Percentiles rank a stretch among this genome's conserved stretches.
Evolutionary conservation across 169 alveolate genomes (phyloP).

Genomic region (Perkinsus olseni): DNA sequence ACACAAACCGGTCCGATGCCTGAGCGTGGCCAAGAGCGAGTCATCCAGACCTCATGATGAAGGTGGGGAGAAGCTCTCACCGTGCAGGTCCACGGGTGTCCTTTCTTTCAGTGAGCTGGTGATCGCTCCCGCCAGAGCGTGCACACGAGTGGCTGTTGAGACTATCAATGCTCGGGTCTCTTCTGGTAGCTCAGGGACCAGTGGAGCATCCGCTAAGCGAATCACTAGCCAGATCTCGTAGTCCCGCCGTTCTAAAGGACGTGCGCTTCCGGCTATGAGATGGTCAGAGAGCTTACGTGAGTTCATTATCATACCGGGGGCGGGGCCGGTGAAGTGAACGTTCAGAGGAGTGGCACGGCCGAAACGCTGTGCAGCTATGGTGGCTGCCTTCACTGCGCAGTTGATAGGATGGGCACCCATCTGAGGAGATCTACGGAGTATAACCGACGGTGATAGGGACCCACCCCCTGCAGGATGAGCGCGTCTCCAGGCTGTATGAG

Average conservation of each 20-base stretch:
- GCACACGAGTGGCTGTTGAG: background rate
- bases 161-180: background rate
- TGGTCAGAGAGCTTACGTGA: background rate
- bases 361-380: background rate
- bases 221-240: background rate
- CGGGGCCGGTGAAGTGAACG: background rate
- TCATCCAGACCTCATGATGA: no score
- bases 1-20: background rate
- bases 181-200: background rate
- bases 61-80: background rate
- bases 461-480: background rate
- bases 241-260: background rate
- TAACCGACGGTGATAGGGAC: background rate
- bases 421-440: background rate
- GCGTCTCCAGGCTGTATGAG: background rate
- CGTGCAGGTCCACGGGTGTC: background rate
- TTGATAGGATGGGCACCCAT: background rate
- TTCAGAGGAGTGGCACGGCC: background rate
- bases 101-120: background rate
- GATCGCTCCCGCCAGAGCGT: background rate
- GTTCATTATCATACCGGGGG: background rate
- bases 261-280: no score
- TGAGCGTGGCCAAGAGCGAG: background rate
- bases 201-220: background rate
- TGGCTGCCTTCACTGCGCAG: background rate